Evolutionary conservation across 768 basidiomycete genomes (phyloP).

Genomic region (Gymnopilus junonius): DNA sequence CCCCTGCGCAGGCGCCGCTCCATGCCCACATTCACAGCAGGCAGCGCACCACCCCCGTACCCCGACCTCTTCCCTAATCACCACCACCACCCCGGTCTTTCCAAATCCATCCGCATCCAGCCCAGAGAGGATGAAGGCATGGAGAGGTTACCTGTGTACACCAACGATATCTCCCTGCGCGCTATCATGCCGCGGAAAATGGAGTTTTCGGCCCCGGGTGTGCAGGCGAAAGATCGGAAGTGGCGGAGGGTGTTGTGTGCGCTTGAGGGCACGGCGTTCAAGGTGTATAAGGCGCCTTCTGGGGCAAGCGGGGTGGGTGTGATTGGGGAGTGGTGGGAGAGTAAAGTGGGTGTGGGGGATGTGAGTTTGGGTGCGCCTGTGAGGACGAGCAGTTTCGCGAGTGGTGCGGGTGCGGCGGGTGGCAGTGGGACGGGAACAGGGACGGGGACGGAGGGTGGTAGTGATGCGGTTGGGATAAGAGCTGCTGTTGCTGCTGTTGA

Average conservation of each 20-base stretch:
- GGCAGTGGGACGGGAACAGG: slow-evolving; percentile 23
- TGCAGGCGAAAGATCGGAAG: slow-evolving; percentile 88
- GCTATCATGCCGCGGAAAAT: slow-evolving; percentile 89
- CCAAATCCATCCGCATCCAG: slow-evolving; percentile 31
- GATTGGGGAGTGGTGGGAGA: slow-evolving; percentile 81
- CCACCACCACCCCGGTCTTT: slow-evolving; percentile 10
- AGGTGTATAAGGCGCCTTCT: slow-evolving; percentile 63
- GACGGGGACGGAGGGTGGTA: slow-evolving; percentile 15
- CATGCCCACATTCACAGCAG: slow-evolving; percentile 67
- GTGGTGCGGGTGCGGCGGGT: slow-evolving; percentile 26
- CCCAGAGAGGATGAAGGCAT: slow-evolving; percentile 82
- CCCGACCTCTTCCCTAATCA: slow-evolving; percentile 18
- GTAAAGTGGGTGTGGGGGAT: slow-evolving; percentile 74
- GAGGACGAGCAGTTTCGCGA: slow-evolving; percentile 25
- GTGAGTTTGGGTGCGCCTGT: slow-evolving; percentile 26
- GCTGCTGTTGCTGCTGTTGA: slow-evolving; percentile 7
- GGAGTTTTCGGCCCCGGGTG: slow-evolving; percentile 87
- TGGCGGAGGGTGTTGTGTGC: slow-evolving; percentile 91
- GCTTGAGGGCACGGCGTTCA: slow-evolving; percentile 89
- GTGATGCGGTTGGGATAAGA: slow-evolving; percentile 2
- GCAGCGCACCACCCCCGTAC: slow-evolving; percentile 67
- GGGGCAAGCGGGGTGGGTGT: slow-evolving; percentile 48
- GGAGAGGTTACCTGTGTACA: slow-evolving; percentile 82
- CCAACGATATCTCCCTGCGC: slow-evolving; percentile 79
- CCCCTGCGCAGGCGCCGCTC: slow-evolving; percentile 66